Conservation (phyloP, 352 stramenopile species). For the Phytopythium mirpurense region DNA sequence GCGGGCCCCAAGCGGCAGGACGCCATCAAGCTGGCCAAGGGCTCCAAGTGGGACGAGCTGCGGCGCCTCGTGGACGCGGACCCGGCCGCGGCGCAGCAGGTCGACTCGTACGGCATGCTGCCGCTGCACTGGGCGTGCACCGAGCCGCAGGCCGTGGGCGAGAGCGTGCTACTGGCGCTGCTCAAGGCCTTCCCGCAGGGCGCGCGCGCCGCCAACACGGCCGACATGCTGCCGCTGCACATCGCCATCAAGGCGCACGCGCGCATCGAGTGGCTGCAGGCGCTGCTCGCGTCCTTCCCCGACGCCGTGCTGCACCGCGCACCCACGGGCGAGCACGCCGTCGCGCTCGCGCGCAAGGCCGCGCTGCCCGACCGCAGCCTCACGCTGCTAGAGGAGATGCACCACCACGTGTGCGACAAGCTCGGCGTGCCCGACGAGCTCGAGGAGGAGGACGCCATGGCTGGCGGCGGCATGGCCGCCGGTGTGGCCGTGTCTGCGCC, state of each 20-base stretch:
- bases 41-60: slow-evolving; percentile 77
- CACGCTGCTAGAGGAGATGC: slow-evolving; percentile 84
- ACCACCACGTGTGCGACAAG: slow-evolving; percentile 78
- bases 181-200: slow-evolving; percentile 76
- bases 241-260: slow-evolving; percentile 86
- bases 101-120: slow-evolving; percentile 85
- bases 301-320: slow-evolving; percentile 77
- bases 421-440: slow-evolving; percentile 53
- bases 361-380: slow-evolving; percentile 52
- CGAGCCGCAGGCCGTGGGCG: slow-evolving; percentile 69
- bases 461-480: no score
- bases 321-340: slow-evolving; percentile 64
- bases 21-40: slow-evolving; percentile 81
- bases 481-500: neutral
- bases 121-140: slow-evolving; percentile 87
- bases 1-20: slow-evolving; percentile 52
- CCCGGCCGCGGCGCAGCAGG: slow-evolving; percentile 57
- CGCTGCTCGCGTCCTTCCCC: slow-evolving; percentile 73
- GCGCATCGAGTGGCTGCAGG: slow-evolving; percentile 85
- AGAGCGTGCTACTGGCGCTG: slow-evolving; percentile 65
- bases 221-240: slow-evolving; percentile 82
- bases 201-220: slow-evolving; percentile 63
- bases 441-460: slow-evolving; percentile 34
- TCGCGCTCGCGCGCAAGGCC: slow-evolving; percentile 65
- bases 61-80: slow-evolving; percentile 69